Percentiles rank a stretch among this genome's conserved stretches.
These are phyloP conservation scores for Tolypocladium endophyticum DNA, from an alignment of 2,329 filamentous ascomycete species.

Conservation along the genomic window DNA sequence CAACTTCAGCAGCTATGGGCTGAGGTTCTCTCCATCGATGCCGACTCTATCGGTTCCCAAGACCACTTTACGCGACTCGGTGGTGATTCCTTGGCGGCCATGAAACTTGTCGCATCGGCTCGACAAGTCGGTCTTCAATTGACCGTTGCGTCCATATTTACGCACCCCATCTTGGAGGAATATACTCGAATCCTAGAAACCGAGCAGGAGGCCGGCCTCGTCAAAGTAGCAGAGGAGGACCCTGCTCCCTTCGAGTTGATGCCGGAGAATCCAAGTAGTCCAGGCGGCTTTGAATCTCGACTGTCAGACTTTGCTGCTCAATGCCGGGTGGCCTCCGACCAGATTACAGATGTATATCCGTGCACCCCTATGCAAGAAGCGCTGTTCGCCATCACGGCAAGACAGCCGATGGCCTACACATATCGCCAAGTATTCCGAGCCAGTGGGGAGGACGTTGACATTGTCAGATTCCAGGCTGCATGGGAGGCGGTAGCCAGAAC, in stretches of 20 bases:
- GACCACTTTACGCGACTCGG: neutral
- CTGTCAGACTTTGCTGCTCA: neutral
- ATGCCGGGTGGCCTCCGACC: neutral
- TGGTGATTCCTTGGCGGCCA: neutral
- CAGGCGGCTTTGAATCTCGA: neutral
- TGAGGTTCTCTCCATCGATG: neutral
- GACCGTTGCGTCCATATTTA: neutral
- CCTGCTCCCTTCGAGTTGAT: neutral
- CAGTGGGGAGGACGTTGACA: neutral
- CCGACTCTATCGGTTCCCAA: neutral
- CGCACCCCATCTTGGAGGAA: neutral
- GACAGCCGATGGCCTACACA: neutral
- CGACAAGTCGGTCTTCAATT: neutral
- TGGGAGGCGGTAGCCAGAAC: neutral
- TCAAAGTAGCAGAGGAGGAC: neutral
- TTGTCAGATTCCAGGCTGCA: neutral
- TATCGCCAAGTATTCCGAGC: neutral
- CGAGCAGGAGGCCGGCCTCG: neutral
- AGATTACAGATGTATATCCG: neutral
- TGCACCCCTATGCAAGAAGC: neutral
- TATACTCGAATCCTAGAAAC: neutral
- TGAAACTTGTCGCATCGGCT: neutral
- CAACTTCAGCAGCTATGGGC: neutral
- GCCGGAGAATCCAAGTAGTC: neutral
- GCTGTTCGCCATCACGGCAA: neutral